Evolutionary conservation across 192 early-diverging fungal species (phyloP).

Genomic region (Umbelopsis isabellina): DNA sequence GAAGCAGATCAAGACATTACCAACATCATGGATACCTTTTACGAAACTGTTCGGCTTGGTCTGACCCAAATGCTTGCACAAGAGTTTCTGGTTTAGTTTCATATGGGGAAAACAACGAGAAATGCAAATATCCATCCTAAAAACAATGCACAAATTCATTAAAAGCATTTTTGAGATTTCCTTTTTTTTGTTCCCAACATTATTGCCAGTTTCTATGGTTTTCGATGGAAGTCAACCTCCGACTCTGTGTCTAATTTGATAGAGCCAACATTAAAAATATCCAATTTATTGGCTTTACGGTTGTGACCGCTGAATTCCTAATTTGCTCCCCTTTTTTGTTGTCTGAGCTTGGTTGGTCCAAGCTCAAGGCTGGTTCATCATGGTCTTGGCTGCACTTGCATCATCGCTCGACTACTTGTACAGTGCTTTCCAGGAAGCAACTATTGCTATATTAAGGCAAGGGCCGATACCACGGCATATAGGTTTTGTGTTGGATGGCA

Average conservation of each 20-base stretch:
- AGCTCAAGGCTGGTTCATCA: background rate
- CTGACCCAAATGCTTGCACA: slow-evolving; percentile 15
- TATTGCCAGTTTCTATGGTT: no score
- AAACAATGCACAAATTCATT: no score
- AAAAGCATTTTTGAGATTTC: no score
- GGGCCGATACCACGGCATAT: slow-evolving; percentile 90
- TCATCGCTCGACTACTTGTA: background rate
- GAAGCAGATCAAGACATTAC: background rate
- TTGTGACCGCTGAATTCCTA: no score
- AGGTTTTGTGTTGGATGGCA: slow-evolving; percentile 98
- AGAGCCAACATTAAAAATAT: no score
- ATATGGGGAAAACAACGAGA: background rate
- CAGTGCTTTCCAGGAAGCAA: slow-evolving; percentile 24
- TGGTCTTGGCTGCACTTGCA: background rate
- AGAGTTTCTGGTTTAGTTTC: background rate
- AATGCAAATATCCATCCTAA: background rate
- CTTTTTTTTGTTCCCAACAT: no score
- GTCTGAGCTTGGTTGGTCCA: no score
- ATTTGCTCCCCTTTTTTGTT: no score
- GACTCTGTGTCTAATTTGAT: no score
- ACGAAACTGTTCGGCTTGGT: slow-evolving; percentile 5
- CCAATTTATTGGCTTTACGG: no score
- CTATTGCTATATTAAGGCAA: slow-evolving; percentile 45
- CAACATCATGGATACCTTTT: slow-evolving; percentile 12
- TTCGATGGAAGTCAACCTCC: no score